phyloP scores from a whole-genome alignment of 352 stramenopile species.

The Aphanomyces euteiches region DNA sequence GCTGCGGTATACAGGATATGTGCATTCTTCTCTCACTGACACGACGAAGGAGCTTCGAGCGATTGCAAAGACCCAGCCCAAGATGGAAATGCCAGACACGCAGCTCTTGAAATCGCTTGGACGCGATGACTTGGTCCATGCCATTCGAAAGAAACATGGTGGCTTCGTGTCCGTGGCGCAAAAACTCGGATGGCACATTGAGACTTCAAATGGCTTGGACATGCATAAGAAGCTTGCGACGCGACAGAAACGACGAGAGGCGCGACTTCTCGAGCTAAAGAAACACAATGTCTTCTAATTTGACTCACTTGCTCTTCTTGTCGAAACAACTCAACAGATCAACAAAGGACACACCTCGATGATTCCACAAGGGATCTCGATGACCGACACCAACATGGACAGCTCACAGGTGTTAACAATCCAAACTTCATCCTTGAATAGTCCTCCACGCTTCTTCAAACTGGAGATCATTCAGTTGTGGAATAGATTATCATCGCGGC shows the following conservation, averaged over 20 bases:
- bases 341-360: too few species aligned
- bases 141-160: slow-evolving; percentile 82
- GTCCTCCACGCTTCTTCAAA: too few species aligned
- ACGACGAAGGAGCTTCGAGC: not conserved
- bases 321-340: too few species aligned
- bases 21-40: not conserved
- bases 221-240: slow-evolving; percentile 66
- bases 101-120: slow-evolving; percentile 68
- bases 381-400: too few species aligned
- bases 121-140: slow-evolving; percentile 54
- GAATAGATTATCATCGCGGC: too few species aligned
- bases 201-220: slow-evolving; percentile 39
- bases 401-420: too few species aligned
- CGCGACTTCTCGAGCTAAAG: slow-evolving; percentile 48
- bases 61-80: not conserved
- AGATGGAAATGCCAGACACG: slow-evolving; percentile 48
- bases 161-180: slow-evolving; percentile 56
- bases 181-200: slow-evolving; percentile 50
- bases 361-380: too few species aligned
- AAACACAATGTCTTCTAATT: slow-evolving; percentile 56
- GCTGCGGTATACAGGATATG: not conserved
- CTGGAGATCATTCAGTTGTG: too few species aligned
- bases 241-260: slow-evolving; percentile 57
- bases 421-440: too few species aligned
- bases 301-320: too few species aligned